These are phyloP conservation scores for Micractinium conductrix DNA, from an alignment of 139 green algal species.

Conservation along the genomic window DNA sequence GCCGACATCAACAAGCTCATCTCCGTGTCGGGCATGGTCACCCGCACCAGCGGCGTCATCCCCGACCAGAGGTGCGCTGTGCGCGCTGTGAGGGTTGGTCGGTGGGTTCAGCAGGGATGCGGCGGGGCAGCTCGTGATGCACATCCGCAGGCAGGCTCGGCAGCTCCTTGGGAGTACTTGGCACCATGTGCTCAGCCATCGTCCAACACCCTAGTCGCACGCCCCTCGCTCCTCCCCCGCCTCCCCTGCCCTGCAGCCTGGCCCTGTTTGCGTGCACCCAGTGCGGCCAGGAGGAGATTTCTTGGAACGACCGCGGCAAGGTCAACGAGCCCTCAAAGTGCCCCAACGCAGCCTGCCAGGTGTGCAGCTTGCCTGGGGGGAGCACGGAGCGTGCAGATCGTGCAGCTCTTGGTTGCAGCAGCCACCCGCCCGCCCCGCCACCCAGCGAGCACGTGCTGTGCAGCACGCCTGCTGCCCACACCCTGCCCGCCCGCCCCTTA, in stretches of 20 bases:
- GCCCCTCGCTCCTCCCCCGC: no score
- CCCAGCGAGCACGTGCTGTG: neutral
- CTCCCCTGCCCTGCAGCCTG: constrained; percentile 41
- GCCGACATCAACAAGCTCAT: constrained; percentile 93
- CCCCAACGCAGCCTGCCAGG: constrained; percentile 59
- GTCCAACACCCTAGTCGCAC: no score
- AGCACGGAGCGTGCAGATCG: neutral
- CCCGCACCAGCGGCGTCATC: constrained; percentile 88
- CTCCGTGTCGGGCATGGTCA: constrained; percentile 95
- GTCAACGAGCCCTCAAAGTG: constrained; percentile 88
- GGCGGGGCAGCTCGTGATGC: no score
- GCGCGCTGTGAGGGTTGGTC: neutral
- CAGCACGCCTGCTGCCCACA: neutral
- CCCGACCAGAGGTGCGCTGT: constrained; percentile 83
- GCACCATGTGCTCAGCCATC: no score
- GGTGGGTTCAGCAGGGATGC: no score
- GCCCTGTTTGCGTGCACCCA: constrained; percentile 61
- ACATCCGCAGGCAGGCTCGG: no score
- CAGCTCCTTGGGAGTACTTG: no score
- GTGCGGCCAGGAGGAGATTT: constrained; percentile 45
- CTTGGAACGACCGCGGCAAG: constrained; percentile 63
- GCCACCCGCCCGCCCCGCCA: neutral
- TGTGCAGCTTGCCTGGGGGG: neutral
- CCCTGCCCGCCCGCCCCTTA: neutral
- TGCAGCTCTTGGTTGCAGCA: neutral